phyloP scores from a whole-genome alignment of 164 flowering plant genomes.

The grape (Vitis vinifera) region DNA sequence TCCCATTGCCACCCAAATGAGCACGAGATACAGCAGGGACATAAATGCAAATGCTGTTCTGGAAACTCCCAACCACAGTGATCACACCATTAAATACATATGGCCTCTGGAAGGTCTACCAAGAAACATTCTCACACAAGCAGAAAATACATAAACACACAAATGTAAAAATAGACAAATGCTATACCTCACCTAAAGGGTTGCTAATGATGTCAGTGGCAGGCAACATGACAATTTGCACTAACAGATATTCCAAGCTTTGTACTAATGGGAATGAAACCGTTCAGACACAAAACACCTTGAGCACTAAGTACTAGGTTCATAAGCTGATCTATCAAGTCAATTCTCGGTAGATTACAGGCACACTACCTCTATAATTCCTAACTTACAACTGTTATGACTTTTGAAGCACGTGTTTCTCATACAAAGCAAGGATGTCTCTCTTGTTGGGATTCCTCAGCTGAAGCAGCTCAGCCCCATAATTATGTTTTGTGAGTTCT shows the following conservation, averaged over 20 bases:
- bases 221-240: not conserved
- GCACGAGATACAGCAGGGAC: not conserved
- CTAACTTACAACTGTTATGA: conserved; percentile 15
- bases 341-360: conserved; percentile 4
- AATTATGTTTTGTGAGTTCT: conserved; percentile 82
- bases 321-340: conserved; percentile 7
- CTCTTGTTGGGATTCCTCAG: conserved; percentile 74
- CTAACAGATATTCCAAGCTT: not conserved
- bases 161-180: not conserved
- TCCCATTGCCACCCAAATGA: not conserved
- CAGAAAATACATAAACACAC: not conserved
- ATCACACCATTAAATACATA: not conserved
- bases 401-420: conserved; percentile 60
- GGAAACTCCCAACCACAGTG: not conserved
- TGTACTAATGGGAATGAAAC: not conserved
- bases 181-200: not conserved
- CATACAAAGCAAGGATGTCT: conserved; percentile 75
- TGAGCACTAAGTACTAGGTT: not conserved
- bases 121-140: not conserved
- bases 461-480: conserved; percentile 81
- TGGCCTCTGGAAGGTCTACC: not conserved
- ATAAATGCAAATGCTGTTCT: not conserved
- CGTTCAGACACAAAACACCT: not conserved
- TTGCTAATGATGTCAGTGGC: not conserved
- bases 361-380: conserved; percentile 22